Base-by-base conservation (phyloP, 805 yeast genomes). In the Sugiyamaella floridensis region DNA sequence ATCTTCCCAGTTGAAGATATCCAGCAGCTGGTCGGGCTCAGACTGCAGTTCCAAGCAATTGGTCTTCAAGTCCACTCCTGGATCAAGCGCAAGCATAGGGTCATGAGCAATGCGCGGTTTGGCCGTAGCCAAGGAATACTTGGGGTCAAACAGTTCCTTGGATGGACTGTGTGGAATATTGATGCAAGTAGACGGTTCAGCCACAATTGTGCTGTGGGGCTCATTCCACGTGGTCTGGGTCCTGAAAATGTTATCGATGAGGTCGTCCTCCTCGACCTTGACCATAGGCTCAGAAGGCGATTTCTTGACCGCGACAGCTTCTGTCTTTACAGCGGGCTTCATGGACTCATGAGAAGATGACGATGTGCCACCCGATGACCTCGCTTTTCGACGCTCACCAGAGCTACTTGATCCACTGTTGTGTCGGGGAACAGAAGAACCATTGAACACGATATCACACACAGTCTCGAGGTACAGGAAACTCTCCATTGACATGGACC, bases 401-500 rank as follows among this genome's bases (percentile, higher is more conserved):
- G 37, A 32, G n/a, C 37, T 14, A 32, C 37, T 32, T 32, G 37
- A 32, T 32, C 37, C 37, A 32, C 37, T 32, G 37, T 14, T 32
- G 37, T 32, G 37, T 10, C 55, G 43, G 14, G 22, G 18, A 1
- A 43, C 43, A n/a, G 52, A 44, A n/a, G 52, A 44, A 14, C 55
- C 51, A 12, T 47, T 49, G 43, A 59, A 37, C 47, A 61, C 41
- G 12, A 26, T 47, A 12, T 60, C 61, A 41, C 58, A 59, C 10
- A 52, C 44, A 45, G 54, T 50, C 43, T 62, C 61, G 19, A 62
- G 46, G 53, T 44, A 48, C 12, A 53, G 49, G 45, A 53, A 61
- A 34, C 60, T 45, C 41, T 57, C 55, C 8, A 15, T 42, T 15
- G 56, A 37, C 14, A 63, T 18, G 26, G 55, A 40, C 12, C 66